Base-by-base conservation (phyloP, 1,139 yeast species). In the Wickerhamiella pararugosa region DNA sequence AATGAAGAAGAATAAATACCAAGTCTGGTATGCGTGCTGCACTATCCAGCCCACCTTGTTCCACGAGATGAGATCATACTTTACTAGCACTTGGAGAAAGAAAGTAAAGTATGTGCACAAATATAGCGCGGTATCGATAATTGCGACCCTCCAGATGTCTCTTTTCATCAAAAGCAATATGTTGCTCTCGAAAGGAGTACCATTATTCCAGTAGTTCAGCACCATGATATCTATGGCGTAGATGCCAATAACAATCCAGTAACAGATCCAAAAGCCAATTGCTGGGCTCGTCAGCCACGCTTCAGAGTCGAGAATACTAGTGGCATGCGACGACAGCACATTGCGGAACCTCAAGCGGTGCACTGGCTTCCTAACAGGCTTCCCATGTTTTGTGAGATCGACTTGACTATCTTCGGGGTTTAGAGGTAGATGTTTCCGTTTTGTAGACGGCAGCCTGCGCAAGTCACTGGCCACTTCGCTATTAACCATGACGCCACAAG, bases 81-180 rank as follows among this genome's bases (percentile, higher is more conserved):
- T 65, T 46, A 79, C 66, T 4, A 66, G 59, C 40, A 58, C 47
- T 51, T 84, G 95, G 36, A 82, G 53, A 2, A 66, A 53, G 35
- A 68, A 75, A 1, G 76, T 69, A 34, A 73, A 60, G 54, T 77
- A 84, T 31, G 73, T 70, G 11, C 73, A 55, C 29, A 77, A 51
- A 54, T 83, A 84, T 90, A 84, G 79, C 36, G 58, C 58, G 34
- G 76, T 59, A 57, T 84, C 95, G 1, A 82, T 75, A 25, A 78
- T 49, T 0, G 75, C 94, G 28, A 84, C 76, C 49, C 71, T 70
- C 45, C 71, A 49, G 21, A 83, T 43, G 50, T 82, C 87, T 29
- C 67, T 65, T 5, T 64, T 53, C 59, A 84, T 62, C 7, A 73
- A 62, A 31, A 52, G 48, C 32, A 77, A 59, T 29, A 82, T 70